Base-by-base conservation (phyloP, 78 protist species). In the Bigelowiella natans region DNA sequence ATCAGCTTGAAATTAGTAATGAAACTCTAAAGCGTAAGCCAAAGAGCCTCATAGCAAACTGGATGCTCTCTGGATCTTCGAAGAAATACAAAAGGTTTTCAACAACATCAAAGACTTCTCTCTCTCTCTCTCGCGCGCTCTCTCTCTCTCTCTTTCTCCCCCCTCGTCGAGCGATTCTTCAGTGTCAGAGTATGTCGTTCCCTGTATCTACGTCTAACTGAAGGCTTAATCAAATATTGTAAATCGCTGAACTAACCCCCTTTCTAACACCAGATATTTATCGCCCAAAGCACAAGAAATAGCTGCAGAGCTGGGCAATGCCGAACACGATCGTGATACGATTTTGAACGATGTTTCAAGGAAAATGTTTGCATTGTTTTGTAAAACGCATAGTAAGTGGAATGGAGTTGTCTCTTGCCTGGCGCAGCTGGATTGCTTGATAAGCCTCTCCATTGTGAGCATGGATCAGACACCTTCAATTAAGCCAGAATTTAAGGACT, bases 361-460 rank as follows among this genome's bases (percentile, higher is more conserved):
- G n/a, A 29, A 28, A n/a, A 73, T 91, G 83, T 90, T 82, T 28
- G 63, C 63, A 31, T 28, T 1, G 36, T 90, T 90, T 88, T 0
- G 39, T 31, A 1, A 1, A 26, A 34, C 37, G 31, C 1, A 31
- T 18, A 37, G 31, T 34, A n/a, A 1, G 7, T 90, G 92, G 92
- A 28, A 31, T 29, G 1, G 0, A 2, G 88, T 39, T 0, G 92
- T 90, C 31, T 0, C 2, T n/a, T n/a, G 82, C 63, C 51, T 84
- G 1, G 91, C 91, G 73, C 39, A 88, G 36, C 73, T 92, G 37
- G 94, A 92, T 90, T 88, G 92, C 87, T 90, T 92, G 30, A 28
- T 89, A 31, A 1, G 51, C 28, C 92, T 92, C 82, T 64, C 89
- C 11, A 0, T 0, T 1, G 91, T 11, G 85, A 39, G 28, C 91